Evolutionary conservation across 139 green algal genomes (phyloP).

Genomic region (Ettlia oleoabundans): DNA sequence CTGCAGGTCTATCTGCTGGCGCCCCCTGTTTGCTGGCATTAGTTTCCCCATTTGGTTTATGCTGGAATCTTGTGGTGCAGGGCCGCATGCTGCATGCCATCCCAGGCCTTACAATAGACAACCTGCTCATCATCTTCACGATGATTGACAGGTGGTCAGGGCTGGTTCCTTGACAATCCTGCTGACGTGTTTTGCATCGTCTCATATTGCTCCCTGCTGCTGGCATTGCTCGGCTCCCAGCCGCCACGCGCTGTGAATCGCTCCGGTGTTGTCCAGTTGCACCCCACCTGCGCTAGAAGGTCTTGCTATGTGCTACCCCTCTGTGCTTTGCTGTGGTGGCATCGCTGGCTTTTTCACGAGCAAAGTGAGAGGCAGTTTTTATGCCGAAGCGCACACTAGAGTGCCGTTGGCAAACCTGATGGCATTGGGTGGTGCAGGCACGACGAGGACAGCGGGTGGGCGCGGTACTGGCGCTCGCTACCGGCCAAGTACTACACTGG

Average conservation of each 20-base stretch:
- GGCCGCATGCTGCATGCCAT: conserved; percentile 55
- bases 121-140: conserved; percentile 69
- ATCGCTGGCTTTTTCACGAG: too few relatives aligned
- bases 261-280: not conserved
- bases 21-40: too few relatives aligned
- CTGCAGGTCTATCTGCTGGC: too few relatives aligned
- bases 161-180: not conserved
- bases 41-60: not conserved
- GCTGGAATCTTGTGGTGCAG: conserved; percentile 5
- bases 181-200: too few relatives aligned
- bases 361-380: too few relatives aligned
- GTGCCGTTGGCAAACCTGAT: too few relatives aligned
- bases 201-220: too few relatives aligned
- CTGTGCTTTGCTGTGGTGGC: too few relatives aligned
- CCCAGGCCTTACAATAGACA: conserved; percentile 57
- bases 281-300: not conserved
- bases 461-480: conserved; percentile 61
- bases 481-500: conserved; percentile 60
- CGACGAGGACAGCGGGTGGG: conserved; percentile 44
- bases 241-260: not conserved
- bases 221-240: too few relatives aligned
- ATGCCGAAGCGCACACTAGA: too few relatives aligned
- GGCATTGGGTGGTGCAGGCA: conserved; percentile 20
- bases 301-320: too few relatives aligned
- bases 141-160: conserved; percentile 58